These are phyloP conservation scores for Epipyxis sp. DNA, from an alignment of 108 stramenopile genomes.

Conservation along the genomic window DNA sequence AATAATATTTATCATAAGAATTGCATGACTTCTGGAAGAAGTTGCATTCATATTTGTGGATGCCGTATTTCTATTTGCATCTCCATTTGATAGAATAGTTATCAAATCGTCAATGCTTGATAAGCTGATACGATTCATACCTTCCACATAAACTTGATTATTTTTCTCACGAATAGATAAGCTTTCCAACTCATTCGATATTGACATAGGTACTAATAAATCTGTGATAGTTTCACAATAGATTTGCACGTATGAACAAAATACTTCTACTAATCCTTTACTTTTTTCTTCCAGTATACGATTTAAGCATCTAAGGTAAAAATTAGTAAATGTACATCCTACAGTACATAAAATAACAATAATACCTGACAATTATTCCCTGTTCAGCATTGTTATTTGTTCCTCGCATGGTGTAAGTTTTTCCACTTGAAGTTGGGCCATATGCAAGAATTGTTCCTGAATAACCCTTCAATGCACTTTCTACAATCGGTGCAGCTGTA, in stretches of 20 bases:
- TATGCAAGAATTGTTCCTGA: constrained; percentile 42
- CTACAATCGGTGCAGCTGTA: constrained; percentile 21
- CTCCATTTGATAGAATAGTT: constrained; percentile 21
- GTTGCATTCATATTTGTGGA: constrained; percentile 50
- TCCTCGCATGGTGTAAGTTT: constrained; percentile 46
- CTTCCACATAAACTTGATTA: constrained; percentile 32
- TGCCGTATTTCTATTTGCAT: constrained; percentile 36
- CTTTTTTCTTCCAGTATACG: not conserved
- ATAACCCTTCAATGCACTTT: constrained; percentile 35
- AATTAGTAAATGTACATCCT: not conserved
- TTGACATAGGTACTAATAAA: constrained; percentile 23
- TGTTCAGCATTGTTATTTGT: too few relatives aligned
- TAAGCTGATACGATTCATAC: constrained; percentile 3
- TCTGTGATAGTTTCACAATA: constrained; percentile 43
- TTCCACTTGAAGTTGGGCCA: constrained; percentile 41
- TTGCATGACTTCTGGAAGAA: constrained; percentile 54
- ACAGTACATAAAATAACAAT: too few relatives aligned
- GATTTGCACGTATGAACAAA: constrained; percentile 40
- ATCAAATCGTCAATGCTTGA: not conserved
- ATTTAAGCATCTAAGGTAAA: not conserved
- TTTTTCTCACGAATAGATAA: constrained; percentile 32
- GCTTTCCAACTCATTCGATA: not conserved
- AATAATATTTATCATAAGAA: constrained; percentile 41
- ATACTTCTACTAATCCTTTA: constrained; percentile 1
- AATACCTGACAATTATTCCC: too few relatives aligned